These are phyloP conservation scores for Celoporthe dispersa DNA, from an alignment of 2,329 filamentous ascomycete species.

Conservation along the genomic window DNA sequence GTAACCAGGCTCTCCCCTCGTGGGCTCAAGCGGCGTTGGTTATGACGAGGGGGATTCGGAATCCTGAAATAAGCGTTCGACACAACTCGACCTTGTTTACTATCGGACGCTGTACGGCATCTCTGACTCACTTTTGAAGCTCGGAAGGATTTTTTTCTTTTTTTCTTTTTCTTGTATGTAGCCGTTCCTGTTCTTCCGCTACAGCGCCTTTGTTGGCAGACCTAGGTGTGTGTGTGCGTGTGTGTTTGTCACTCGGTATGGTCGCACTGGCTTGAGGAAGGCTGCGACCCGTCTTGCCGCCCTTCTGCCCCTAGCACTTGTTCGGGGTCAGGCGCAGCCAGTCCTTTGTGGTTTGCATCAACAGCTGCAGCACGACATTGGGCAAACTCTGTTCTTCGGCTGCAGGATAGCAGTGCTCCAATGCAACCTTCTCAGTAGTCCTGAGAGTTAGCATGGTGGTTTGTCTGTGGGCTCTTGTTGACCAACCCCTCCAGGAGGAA, in stretches of 20 bases:
- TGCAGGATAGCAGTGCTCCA: background rate
- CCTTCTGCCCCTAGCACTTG: background rate
- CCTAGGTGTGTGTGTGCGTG: background rate
- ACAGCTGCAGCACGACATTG: background rate
- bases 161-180: background rate
- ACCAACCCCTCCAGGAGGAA: background rate
- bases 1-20: constrained; percentile 81
- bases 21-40: constrained; percentile 87
- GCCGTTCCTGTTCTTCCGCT: background rate
- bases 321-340: background rate
- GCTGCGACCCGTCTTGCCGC: background rate
- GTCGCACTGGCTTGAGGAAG: background rate
- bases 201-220: background rate
- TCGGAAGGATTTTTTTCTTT: constrained; percentile 34
- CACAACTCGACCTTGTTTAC: constrained; percentile 94
- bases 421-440: constrained; percentile 9
- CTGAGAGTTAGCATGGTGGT: background rate
- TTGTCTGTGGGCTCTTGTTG: background rate
- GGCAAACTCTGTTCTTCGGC: background rate
- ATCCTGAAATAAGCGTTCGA: constrained; percentile 99
- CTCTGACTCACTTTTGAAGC: constrained; percentile 72
- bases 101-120: constrained; percentile 97
- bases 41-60: constrained; percentile 63
- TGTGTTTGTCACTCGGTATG: background rate
- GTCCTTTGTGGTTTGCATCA: background rate